Evolutionary conservation across 805 yeast genomes (phyloP).

Genomic region (Pichia manshurica): DNA sequence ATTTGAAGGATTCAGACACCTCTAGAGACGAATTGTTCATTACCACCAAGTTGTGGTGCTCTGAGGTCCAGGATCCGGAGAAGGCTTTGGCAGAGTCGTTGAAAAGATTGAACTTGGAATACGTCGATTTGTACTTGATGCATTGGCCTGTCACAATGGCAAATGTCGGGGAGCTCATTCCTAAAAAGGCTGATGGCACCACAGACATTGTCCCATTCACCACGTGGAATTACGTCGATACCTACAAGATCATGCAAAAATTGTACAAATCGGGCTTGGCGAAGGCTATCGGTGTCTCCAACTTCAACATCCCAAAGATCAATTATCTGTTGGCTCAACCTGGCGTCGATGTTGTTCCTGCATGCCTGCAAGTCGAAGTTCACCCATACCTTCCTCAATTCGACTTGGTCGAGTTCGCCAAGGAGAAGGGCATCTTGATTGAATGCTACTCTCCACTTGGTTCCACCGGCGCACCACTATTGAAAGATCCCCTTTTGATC

Average conservation of each 20-base stretch:
- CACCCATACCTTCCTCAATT: constrained; percentile 67
- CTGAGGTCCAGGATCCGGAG: constrained; percentile 44
- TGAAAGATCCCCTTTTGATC: constrained; percentile 38
- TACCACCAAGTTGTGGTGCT: constrained; percentile 65
- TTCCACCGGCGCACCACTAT: constrained; percentile 47
- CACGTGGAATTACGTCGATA: constrained; percentile 41
- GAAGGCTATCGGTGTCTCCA: constrained; percentile 69
- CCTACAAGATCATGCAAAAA: constrained; percentile 60
- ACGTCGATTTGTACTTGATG: constrained; percentile 70
- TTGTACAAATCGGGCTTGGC: constrained; percentile 35
- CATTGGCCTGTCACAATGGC: constrained; percentile 69
- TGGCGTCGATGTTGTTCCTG: constrained; percentile 52
- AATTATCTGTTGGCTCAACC: constrained; percentile 44
- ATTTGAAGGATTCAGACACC: constrained; percentile 46
- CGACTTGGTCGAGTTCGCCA: constrained; percentile 49
- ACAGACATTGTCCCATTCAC: constrained; percentile 27
- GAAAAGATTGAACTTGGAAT: constrained; percentile 59
- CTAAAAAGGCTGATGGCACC: constrained; percentile 27
- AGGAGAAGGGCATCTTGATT: constrained; percentile 45
- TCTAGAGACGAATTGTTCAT: constrained; percentile 59
- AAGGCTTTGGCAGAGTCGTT: constrained; percentile 54
- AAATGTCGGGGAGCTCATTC: constrained; percentile 26
- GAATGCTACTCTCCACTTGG: constrained; percentile 83
- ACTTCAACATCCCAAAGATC: constrained; percentile 52
- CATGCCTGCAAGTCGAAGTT: constrained; percentile 45